Evolutionary conservation across 768 basidiomycete species (phyloP).

Genomic region (Pleurotus ostreatus): DNA sequence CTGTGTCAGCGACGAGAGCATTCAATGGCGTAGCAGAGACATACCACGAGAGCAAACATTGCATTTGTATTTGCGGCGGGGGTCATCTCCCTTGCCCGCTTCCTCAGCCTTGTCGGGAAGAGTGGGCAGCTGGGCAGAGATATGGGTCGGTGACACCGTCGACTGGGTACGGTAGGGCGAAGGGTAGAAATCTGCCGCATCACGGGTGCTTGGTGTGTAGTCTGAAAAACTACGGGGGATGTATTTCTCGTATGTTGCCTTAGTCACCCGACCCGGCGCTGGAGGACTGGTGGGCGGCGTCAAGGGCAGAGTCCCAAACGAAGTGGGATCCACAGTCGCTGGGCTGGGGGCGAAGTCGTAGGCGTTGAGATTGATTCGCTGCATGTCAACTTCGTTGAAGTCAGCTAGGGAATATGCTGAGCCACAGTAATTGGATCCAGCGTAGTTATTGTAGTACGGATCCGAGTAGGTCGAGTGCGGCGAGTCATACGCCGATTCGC

Average conservation of each 20-base stretch:
- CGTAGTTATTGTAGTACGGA: conserved; percentile 46
- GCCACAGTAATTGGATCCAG: conserved; percentile 44
- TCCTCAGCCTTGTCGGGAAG: conserved; percentile 42
- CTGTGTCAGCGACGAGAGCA: conserved; percentile 9
- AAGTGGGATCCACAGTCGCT: conserved; percentile 47
- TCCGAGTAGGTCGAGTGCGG: conserved; percentile 67
- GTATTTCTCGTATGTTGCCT: conserved; percentile 29
- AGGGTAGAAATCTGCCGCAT: conserved; percentile 39
- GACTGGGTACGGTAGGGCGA: conserved; percentile 34
- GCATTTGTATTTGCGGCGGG: conserved; percentile 79
- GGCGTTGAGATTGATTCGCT: conserved; percentile 35
- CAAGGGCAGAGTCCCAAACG: conserved; percentile 55
- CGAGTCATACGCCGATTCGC: conserved; percentile 72
- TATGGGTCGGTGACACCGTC: conserved; percentile 54
- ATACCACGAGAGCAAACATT: conserved; percentile 69
- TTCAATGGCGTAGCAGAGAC: conserved; percentile 10
- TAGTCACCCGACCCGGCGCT: conserved; percentile 25
- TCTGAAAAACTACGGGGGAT: conserved; percentile 61
- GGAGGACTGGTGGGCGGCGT: conserved; percentile 54
- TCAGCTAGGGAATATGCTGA: conserved; percentile 51
- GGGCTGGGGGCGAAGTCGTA: conserved; percentile 22
- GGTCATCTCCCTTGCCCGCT: conserved; percentile 50
- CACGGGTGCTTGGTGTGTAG: conserved; percentile 53
- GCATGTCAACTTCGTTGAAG: conserved; percentile 73
- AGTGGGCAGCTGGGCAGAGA: conserved; percentile 47